Evolutionary conservation across 805 yeast genomes (phyloP).

Genomic region (Yarrowia sp.): DNA sequence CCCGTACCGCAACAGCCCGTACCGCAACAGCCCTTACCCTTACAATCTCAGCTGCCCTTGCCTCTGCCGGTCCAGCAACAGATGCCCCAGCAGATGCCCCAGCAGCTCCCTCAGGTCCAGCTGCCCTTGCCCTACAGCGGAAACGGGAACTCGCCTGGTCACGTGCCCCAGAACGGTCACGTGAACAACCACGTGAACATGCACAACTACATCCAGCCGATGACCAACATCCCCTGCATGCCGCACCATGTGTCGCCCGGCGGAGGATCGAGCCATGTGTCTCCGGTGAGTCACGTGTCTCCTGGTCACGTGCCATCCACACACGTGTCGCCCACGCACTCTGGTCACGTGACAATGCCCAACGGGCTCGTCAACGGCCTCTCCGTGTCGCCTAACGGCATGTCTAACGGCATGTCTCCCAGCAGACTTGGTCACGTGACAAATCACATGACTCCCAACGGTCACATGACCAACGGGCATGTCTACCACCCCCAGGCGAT

Average conservation of each 20-base stretch:
- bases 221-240: conserved; percentile 9
- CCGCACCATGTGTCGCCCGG: not conserved
- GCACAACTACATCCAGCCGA: not conserved
- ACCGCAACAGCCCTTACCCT: not conserved
- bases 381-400: not conserved
- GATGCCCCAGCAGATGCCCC: no score
- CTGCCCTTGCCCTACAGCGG: not conserved
- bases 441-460: not conserved
- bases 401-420: conserved; percentile 5
- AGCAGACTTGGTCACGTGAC: no score
- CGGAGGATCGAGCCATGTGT: no score
- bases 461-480: not conserved
- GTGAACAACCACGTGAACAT: no score
- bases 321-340: not conserved
- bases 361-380: not conserved
- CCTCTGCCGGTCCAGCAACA: no score
- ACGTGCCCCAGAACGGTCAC: no score
- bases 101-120: no score
- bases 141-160: no score
- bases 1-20: no score
- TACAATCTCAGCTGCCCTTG: no score
- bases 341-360: no score
- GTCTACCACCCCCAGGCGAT: not conserved
- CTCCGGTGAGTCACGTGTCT: no score
- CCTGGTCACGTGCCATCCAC: not conserved